Evolutionary conservation across 2,329 filamentous ascomycete genomes (phyloP).

Genomic region (Exophiala spinifera): DNA sequence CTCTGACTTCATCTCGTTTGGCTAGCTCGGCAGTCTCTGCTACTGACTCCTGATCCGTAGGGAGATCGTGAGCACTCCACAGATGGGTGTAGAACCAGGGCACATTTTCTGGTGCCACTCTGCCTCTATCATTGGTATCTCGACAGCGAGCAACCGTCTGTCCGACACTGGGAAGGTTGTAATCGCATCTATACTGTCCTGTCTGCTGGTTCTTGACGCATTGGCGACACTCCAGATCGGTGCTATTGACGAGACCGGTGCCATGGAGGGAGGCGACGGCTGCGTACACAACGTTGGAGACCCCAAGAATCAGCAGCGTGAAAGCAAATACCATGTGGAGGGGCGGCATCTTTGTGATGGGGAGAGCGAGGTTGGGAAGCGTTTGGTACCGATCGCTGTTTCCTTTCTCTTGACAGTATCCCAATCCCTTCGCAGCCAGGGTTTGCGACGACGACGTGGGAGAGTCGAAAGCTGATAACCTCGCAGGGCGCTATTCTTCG

Average conservation of each 20-base stretch:
- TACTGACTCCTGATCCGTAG: too few relatives aligned
- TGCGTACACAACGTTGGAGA: neutral
- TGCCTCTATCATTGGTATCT: conserved; percentile 3
- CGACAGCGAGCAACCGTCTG: conserved; percentile 2
- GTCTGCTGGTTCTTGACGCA: neutral
- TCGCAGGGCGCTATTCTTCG: too few relatives aligned
- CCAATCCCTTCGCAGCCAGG: too few relatives aligned
- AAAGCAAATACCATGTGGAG: neutral
- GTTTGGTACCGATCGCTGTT: too few relatives aligned
- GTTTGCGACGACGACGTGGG: too few relatives aligned
- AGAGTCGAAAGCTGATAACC: too few relatives aligned
- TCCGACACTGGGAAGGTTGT: conserved; percentile 1
- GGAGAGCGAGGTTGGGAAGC: too few relatives aligned
- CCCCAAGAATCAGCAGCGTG: neutral
- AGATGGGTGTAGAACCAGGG: conserved; percentile 1
- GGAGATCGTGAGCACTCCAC: neutral
- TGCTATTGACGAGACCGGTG: too few relatives aligned
- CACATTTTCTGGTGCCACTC: neutral
- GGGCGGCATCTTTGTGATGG: neutral
- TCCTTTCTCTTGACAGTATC: too few relatives aligned
- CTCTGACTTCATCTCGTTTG: too few relatives aligned
- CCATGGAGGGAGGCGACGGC: neutral
- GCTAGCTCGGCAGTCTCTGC: too few relatives aligned
- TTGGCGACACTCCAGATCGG: conserved; percentile 5
- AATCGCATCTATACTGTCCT: conserved; percentile 4